These are phyloP conservation scores for Orbilia oligospora DNA, from an alignment of 2,329 filamentous ascomycete genomes.

Conservation along the genomic window DNA sequence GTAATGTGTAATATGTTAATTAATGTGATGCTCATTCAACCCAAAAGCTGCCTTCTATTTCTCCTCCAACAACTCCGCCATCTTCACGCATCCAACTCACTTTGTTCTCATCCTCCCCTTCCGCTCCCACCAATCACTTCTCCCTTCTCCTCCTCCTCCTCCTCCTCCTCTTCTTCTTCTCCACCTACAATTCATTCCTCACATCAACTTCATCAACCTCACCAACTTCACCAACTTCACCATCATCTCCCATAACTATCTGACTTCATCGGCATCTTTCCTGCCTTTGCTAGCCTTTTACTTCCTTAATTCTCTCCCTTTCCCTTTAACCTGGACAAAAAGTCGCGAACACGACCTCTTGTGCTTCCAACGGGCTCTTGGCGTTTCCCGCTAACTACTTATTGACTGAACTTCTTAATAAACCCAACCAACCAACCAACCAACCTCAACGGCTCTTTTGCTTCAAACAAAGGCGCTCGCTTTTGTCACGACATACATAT, in stretches of 20 bases:
- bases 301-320: neutral
- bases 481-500: neutral
- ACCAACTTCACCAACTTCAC: constrained; percentile 52
- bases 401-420: too few relatives aligned
- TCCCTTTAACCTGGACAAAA: constrained; percentile 37
- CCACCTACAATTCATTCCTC: constrained; percentile 44
- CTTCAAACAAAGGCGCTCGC: neutral
- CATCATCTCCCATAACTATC: constrained; percentile 53
- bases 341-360: constrained; percentile 24
- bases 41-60: too few relatives aligned
- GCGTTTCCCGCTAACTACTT: constrained; percentile 37
- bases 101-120: neutral
- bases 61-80: too few relatives aligned
- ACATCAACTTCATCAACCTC: constrained; percentile 61
- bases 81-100: neutral
- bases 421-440: neutral
- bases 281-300: neutral
- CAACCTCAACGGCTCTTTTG: neutral
- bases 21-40: too few relatives aligned
- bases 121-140: neutral
- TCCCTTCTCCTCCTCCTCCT: constrained; percentile 13
- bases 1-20: neutral
- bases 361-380: constrained; percentile 8
- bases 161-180: constrained; percentile 43
- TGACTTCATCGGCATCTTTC: constrained; percentile 6